phyloP scores from a whole-genome alignment of 805 yeast genomes.

The Lachancea fermentati region DNA sequence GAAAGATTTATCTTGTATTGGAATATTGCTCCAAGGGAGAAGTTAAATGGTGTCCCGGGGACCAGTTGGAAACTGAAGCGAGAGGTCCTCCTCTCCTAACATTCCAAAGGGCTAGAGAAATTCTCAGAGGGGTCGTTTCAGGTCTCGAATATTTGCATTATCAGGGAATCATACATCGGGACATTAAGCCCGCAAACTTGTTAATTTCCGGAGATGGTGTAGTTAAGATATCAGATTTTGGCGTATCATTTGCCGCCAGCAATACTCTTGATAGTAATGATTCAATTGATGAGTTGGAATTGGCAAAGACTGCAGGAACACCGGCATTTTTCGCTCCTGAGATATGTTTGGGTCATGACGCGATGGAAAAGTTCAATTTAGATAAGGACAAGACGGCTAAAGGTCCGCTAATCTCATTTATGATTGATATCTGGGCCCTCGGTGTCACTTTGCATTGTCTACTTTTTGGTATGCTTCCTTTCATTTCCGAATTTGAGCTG shows the following conservation, averaged over 20 bases:
- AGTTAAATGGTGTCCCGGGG: conserved; percentile 59
- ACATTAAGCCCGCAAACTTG: conserved; percentile 91
- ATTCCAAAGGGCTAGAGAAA: conserved; percentile 59
- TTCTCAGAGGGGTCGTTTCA: conserved; percentile 74
- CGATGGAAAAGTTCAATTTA: conserved; percentile 18
- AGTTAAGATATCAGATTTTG: conserved; percentile 95
- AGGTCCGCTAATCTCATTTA: conserved; percentile 58
- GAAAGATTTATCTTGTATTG: conserved; percentile 82
- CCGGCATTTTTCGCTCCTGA: conserved; percentile 98
- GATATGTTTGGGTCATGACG: conserved; percentile 54
- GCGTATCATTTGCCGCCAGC: conserved; percentile 70
- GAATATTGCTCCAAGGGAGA: conserved; percentile 92
- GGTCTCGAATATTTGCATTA: conserved; percentile 89
- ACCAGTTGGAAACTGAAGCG: conserved; percentile 36
- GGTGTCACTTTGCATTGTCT: conserved; percentile 90
- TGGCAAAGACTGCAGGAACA: conserved; percentile 95
- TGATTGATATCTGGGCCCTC: conserved; percentile 95
- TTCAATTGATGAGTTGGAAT: conserved; percentile 56
- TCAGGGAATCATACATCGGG: conserved; percentile 90
- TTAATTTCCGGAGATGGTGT: conserved; percentile 61
- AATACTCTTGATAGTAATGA: conserved; percentile 15
- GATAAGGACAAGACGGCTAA: conserved; percentile 20
- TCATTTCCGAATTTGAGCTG: conserved; percentile 71
- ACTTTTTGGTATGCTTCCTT: conserved; percentile 83
- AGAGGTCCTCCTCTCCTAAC: conserved; percentile 62